These are phyloP conservation scores for Rhodotorula graminis DNA, from an alignment of 768 basidiomycete species.

Conservation along the genomic window DNA sequence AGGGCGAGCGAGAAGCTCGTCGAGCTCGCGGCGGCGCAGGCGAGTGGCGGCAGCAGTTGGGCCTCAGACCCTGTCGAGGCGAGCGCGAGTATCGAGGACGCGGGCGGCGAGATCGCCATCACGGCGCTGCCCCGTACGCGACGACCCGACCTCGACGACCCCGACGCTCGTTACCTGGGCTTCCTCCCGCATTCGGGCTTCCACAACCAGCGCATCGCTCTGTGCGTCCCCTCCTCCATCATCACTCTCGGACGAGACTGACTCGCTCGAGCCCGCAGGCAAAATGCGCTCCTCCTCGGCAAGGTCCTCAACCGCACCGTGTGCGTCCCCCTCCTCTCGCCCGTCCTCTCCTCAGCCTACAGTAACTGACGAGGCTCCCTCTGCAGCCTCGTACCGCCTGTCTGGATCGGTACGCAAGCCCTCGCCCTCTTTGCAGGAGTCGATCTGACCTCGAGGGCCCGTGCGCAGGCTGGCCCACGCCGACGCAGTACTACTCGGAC, in stretches of 20 bases:
- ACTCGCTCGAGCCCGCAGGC: conserved; percentile 39
- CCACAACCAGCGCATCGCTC: conserved; percentile 76
- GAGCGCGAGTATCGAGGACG: neutral
- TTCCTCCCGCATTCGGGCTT: conserved; percentile 79
- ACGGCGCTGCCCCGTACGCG: conserved; percentile 4
- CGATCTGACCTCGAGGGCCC: neutral
- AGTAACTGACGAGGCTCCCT: neutral
- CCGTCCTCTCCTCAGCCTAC: too few relatives aligned
- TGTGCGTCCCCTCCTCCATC: conserved; percentile 43
- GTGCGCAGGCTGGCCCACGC: conserved; percentile 55
- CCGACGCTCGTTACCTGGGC: conserved; percentile 54
- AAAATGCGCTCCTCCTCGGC: conserved; percentile 70
- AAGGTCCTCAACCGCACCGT: conserved; percentile 60
- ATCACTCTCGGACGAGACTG: neutral
- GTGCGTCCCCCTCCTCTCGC: neutral
- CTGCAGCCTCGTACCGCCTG: conserved; percentile 58
- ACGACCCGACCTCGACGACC: conserved; percentile 23
- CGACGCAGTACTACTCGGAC: conserved; percentile 56
- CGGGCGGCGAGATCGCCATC: conserved; percentile 6
- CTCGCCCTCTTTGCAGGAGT: neutral
- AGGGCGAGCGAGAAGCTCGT: neutral
- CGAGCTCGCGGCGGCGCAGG: neutral
- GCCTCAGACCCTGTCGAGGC: too few relatives aligned
- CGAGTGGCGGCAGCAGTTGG: too few relatives aligned
- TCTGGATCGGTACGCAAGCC: conserved; percentile 51